These are phyloP conservation scores for Stereum hirsutum DNA, from an alignment of 1,284 basidiomycete genomes.

Conservation along the genomic window DNA sequence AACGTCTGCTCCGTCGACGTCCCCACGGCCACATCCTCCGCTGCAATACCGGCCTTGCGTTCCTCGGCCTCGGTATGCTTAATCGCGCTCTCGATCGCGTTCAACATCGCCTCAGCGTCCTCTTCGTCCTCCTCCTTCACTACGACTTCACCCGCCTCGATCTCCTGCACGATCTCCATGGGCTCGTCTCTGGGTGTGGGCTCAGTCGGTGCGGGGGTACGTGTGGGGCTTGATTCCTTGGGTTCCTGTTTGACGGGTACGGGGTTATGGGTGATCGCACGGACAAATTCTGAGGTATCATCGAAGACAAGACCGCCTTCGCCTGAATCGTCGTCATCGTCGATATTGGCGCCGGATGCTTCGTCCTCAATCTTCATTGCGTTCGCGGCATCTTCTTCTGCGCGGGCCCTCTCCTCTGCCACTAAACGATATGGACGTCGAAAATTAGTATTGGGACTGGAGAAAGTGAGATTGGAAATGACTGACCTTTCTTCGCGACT, in stretches of 20 bases:
- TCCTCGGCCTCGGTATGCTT: constrained; percentile 51
- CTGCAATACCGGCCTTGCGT: constrained; percentile 20
- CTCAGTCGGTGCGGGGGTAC: constrained; percentile 26
- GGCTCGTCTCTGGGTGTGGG: constrained; percentile 45
- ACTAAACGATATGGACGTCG: constrained; percentile 33
- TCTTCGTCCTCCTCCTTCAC: constrained; percentile 72
- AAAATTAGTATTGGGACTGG: constrained; percentile 3
- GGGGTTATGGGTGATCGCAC: constrained; percentile 71
- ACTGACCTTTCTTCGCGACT: constrained; percentile 71
- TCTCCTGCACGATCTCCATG: constrained; percentile 43
- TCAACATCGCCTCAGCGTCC: constrained; percentile 62
- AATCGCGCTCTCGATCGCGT: constrained; percentile 63
- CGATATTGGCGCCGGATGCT: neutral
- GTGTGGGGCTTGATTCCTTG: constrained; percentile 25
- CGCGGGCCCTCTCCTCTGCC: constrained; percentile 48
- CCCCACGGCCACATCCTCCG: constrained; percentile 34
- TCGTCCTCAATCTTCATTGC: constrained; percentile 48
- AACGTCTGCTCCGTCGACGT: constrained; percentile 70
- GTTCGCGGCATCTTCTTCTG: constrained; percentile 35
- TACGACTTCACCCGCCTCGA: constrained; percentile 75
- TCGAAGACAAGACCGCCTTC: constrained; percentile 78
- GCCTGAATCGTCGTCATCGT: constrained; percentile 43
- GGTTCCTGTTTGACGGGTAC: constrained; percentile 44
- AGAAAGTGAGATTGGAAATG: neutral
- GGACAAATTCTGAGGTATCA: constrained; percentile 95